phyloP scores from a whole-genome alignment of 768 basidiomycete species.

The Boletus coccyginus region DNA sequence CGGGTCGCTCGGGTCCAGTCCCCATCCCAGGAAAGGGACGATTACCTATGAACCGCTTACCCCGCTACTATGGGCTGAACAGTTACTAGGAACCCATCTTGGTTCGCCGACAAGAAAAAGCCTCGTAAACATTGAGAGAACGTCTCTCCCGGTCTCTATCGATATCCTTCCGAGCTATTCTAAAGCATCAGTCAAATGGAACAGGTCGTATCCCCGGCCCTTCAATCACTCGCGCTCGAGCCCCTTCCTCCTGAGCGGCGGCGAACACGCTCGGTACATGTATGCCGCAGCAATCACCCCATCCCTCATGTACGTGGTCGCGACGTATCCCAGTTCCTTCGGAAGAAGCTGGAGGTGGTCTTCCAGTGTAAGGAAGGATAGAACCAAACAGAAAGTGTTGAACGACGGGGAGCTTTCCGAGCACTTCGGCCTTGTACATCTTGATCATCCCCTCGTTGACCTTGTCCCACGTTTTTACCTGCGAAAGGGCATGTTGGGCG shows the following conservation, averaged over 20 bases:
- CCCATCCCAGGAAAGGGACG: no score
- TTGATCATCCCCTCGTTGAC: slow-evolving; percentile 96
- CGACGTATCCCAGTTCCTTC: slow-evolving; percentile 17
- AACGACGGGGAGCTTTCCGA: slow-evolving; percentile 91
- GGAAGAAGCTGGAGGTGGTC: slow-evolving; percentile 36
- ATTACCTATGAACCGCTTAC: no score
- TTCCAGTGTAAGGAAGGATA: slow-evolving; percentile 67
- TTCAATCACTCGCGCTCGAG: slow-evolving; percentile 40
- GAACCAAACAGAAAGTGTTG: slow-evolving; percentile 97
- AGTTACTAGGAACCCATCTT: no score
- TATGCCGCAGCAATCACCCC: slow-evolving; percentile 93
- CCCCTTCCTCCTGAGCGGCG: slow-evolving; percentile 51
- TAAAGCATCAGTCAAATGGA: slow-evolving; percentile 63
- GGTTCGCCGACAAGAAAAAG: no score
- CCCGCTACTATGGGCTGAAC: no score
- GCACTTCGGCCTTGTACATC: slow-evolving; percentile 95
- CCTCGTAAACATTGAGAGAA: no score
- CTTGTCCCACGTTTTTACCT: slow-evolving; percentile 94
- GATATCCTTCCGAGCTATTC: no score
- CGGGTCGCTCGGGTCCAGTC: no score
- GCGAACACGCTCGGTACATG: slow-evolving; percentile 81
- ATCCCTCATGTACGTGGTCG: slow-evolving; percentile 47
- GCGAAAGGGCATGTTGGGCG: not conserved
- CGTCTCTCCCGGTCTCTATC: not conserved
- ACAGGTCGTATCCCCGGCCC: slow-evolving; percentile 72